These are phyloP conservation scores for Trypethelium eluteriae DNA, from an alignment of 495 filamentous ascomycete species.

Conservation along the genomic window DNA sequence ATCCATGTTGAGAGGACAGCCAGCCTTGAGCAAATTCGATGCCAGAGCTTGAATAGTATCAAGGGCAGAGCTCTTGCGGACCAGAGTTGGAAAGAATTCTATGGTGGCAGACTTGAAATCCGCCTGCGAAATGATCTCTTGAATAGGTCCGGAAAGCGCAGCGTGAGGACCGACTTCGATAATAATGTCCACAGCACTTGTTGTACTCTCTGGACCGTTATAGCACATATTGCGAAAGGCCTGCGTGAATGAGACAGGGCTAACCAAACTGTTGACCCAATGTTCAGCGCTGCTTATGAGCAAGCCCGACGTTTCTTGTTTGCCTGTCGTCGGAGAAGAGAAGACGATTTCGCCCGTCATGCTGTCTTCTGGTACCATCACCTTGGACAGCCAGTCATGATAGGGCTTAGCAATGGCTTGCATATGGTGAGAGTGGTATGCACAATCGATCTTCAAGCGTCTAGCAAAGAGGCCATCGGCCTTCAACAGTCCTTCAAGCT, in stretches of 20 bases:
- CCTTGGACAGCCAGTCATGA: too few species aligned
- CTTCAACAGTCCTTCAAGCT: constrained; percentile 41
- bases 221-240: constrained; percentile 11
- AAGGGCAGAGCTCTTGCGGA: background rate
- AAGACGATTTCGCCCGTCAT: background rate
- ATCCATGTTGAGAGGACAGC: constrained; percentile 21
- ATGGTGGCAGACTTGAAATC: too few species aligned
- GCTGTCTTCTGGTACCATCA: background rate
- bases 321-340: background rate
- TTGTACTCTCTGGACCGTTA: background rate
- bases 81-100: background rate
- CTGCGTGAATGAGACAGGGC: constrained; percentile 18
- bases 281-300: too few species aligned
- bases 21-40: too few species aligned
- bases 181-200: background rate
- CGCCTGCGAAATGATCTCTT: constrained; percentile 2
- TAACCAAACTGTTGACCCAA: constrained; percentile 19
- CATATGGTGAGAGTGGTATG: constrained; percentile 62
- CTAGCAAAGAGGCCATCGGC: constrained; percentile 45
- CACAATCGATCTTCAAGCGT: constrained; percentile 48
- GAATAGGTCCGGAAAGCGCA: constrained; percentile 10
- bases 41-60: background rate
- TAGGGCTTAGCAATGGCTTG: constrained; percentile 26
- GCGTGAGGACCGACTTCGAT: constrained; percentile 18
- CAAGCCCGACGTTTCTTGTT: background rate